A percentile compares a stretch with the other conserved stretches of the same genome.
These are phyloP conservation scores for Saccharomyces paradoxus DNA, from an alignment of 805 yeast species.

Conservation along the genomic window DNA sequence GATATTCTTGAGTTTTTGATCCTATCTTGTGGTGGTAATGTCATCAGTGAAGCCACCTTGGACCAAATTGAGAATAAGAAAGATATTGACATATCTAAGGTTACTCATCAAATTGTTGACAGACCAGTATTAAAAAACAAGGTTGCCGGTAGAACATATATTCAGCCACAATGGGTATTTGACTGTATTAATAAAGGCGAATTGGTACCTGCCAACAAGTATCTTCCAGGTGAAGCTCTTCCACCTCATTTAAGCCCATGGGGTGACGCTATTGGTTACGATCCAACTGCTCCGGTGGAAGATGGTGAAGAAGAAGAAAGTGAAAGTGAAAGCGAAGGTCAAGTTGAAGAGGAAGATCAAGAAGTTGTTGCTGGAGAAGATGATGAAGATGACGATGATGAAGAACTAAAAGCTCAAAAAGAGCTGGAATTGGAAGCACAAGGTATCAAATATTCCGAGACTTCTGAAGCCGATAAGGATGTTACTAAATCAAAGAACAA, in stretches of 20 bases:
- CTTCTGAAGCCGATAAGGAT: slow-evolving; percentile 34
- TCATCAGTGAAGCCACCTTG: slow-evolving; percentile 78
- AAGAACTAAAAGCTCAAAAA: slow-evolving; percentile 56
- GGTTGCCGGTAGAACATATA: slow-evolving; percentile 84
- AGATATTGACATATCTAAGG: slow-evolving; percentile 51
- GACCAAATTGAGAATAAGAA: slow-evolving; percentile 51
- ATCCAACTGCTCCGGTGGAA: slow-evolving; percentile 56
- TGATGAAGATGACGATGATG: slow-evolving; percentile 47
- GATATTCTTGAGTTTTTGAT: slow-evolving; percentile 85
- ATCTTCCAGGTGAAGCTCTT: slow-evolving; percentile 88
- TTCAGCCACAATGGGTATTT: slow-evolving; percentile 98
- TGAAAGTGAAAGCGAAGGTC: slow-evolving; percentile 43
- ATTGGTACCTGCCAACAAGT: slow-evolving; percentile 67
- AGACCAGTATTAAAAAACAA: slow-evolving; percentile 73
- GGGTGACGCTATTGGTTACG: slow-evolving; percentile 91
- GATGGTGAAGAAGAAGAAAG: slow-evolving; percentile 36
- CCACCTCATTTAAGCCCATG: slow-evolving; percentile 98
- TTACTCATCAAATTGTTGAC: slow-evolving; percentile 92
- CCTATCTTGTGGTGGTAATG: slow-evolving; percentile 76
- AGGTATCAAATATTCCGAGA: slow-evolving; percentile 71
- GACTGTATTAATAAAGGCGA: slow-evolving; percentile 77
- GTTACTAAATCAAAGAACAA: slow-evolving; percentile 33
- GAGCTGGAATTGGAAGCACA: slow-evolving; percentile 87
- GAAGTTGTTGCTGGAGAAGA: slow-evolving; percentile 42
- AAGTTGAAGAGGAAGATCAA: slow-evolving; percentile 43